These are phyloP conservation scores for Aspergillus sp. DNA, from an alignment of 2,329 filamentous ascomycete species.

Conservation along the genomic window DNA sequence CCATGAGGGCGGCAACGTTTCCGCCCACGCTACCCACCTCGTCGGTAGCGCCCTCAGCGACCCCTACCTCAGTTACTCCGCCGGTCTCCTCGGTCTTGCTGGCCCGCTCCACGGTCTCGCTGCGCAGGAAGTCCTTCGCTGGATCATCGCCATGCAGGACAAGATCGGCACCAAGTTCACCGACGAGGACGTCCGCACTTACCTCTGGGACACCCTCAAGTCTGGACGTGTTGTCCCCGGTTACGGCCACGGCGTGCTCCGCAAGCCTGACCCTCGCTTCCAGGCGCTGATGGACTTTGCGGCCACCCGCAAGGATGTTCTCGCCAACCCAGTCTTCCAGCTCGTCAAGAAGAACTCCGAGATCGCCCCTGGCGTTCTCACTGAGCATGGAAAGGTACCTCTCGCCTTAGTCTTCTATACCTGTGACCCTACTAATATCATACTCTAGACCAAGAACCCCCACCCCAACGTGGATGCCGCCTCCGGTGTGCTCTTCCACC, in stretches of 20 bases:
- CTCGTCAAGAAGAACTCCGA: constrained; percentile 91
- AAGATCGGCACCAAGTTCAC: constrained; percentile 75
- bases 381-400: constrained; percentile 80
- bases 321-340: constrained; percentile 84
- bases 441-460: constrained; percentile 77
- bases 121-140: constrained; percentile 94
- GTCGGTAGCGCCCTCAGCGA: constrained; percentile 94
- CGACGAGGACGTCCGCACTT: constrained; percentile 79
- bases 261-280: constrained; percentile 96
- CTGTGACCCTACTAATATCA: not conserved
- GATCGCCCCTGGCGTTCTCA: constrained; percentile 85
- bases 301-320: constrained; percentile 77
- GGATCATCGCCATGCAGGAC: constrained; percentile 95
- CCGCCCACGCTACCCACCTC: constrained; percentile 89
- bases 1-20: constrained; percentile 97
- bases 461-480: constrained; percentile 95
- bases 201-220: constrained; percentile 91
- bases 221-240: constrained; percentile 92
- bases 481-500: constrained; percentile 93
- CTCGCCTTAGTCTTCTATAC: not conserved
- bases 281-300: constrained; percentile 97
- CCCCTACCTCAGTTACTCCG: constrained; percentile 93
- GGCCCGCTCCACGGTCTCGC: constrained; percentile 92
- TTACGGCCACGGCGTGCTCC: constrained; percentile 92
- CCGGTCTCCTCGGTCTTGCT: constrained; percentile 90